Evolutionary conservation across 2,329 filamentous ascomycete species (phyloP).

Genomic region (Beauveria pseudobassiana): DNA sequence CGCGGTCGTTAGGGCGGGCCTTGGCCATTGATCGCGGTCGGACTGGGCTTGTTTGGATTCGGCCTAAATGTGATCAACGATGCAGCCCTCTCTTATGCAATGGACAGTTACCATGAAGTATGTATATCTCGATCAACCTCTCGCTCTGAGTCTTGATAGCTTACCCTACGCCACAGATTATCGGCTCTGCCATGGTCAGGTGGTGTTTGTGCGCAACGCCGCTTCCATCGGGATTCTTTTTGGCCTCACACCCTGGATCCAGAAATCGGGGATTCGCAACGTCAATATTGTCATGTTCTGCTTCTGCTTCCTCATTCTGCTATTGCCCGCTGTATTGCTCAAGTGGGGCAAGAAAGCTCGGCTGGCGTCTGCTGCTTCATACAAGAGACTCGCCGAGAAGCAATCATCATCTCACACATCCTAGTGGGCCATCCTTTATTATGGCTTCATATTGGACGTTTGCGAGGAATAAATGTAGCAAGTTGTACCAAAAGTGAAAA

Average conservation of each 20-base stretch:
- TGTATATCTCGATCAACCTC: background rate
- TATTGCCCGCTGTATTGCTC: slow-evolving; percentile 15
- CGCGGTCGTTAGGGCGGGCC: slow-evolving; percentile 13
- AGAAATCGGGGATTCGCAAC: slow-evolving; percentile 16
- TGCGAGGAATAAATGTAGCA: background rate
- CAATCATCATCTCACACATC: background rate
- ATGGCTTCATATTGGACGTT: no score
- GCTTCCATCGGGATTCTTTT: slow-evolving; percentile 16
- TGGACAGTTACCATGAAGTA: slow-evolving; percentile 29
- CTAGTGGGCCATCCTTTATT: background rate
- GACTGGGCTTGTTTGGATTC: slow-evolving; percentile 20
- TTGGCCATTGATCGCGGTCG: slow-evolving; percentile 16
- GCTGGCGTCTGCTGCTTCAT: background rate
- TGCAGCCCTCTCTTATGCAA: slow-evolving; percentile 30
- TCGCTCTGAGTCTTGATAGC: background rate
- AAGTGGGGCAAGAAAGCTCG: slow-evolving; percentile 18
- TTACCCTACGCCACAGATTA: slow-evolving; percentile 12
- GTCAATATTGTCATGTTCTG: slow-evolving; percentile 15
- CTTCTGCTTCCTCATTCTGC: slow-evolving; percentile 11
- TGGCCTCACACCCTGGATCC: slow-evolving; percentile 18
- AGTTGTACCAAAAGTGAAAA: background rate
- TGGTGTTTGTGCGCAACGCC: slow-evolving; percentile 19
- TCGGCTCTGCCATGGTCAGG: slow-evolving; percentile 17
- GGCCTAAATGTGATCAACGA: slow-evolving; percentile 26
- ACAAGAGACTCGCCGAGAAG: background rate